Evolutionary conservation across 1,284 basidiomycete species (phyloP), one percentile per base, ranked within the genome.

Genomic region (Chalciporus sp.): DNA sequence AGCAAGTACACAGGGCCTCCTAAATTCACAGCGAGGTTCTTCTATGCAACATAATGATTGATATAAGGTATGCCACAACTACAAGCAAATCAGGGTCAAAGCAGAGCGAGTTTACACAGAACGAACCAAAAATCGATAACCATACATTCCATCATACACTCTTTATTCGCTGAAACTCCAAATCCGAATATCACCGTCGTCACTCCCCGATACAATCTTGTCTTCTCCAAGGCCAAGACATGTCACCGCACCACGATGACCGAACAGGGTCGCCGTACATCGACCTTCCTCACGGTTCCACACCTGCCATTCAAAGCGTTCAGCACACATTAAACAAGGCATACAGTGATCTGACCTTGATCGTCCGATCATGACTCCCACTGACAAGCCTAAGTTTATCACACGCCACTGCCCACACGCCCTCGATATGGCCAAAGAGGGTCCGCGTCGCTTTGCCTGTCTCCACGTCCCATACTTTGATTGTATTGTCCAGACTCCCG

Each of bases 391-490:
- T 82, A 63, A 98, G 78, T 67, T 94, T 92, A 73, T 99, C 95
- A 58, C 90, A 88, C 47, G 93, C 94, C 29, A 99, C 88, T 12
- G 86, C 86, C 96, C 96, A 99, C 8, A 99, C 94, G 52, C 97
- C 97, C 67, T 97, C 94, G 60, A 95, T 93, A 69, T 97, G 95
- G 0, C 96, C 97, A 70, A 99, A 99, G 54, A 97, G 80, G 31
- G 97, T 98, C 62, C 84, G 80, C 47, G 85, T 77, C 44, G 88
- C 84, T 61, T 88, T 85, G 26, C 90, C 94, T 1, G 86, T 86
- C 61, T 96, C 92, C 41, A 98, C 86, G 67, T 98, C 95, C 97
- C 97, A 99, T 16, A 96, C 68, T 72, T 94, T 95, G 74, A 99
- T 88, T 14, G 95, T 98, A 69, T 98, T 98, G 71, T 99, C 96